Evolutionary conservation across 352 stramenopile species (phyloP).

Genomic region (Globisporangium nodosum): DNA sequence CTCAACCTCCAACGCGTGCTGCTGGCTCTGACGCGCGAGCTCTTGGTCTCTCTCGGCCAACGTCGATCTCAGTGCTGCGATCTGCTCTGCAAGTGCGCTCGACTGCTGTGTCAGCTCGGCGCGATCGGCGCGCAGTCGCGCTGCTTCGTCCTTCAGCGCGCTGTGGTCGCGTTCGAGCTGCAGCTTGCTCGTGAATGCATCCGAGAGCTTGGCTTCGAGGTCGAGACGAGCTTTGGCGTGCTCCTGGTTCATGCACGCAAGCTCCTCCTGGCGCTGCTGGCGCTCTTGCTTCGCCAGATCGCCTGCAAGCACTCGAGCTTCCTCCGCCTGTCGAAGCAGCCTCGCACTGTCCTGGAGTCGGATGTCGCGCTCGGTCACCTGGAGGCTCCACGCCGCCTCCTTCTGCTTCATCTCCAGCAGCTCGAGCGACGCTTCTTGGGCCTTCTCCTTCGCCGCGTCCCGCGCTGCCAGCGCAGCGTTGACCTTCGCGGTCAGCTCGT

Average conservation of each 20-base stretch:
- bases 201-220: conserved; percentile 27
- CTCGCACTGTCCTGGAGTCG: conserved; percentile 22
- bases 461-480: conserved; percentile 26
- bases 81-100: background rate
- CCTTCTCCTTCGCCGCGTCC: conserved; percentile 38
- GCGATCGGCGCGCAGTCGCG: background rate
- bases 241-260: conserved; percentile 19
- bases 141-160: background rate
- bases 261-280: conserved; percentile 16
- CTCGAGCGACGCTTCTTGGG: conserved; percentile 33
- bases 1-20: background rate
- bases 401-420: conserved; percentile 58
- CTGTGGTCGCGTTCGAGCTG: conserved; percentile 1
- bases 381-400: conserved; percentile 48
- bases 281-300: conserved; percentile 28
- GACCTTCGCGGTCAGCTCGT: conserved; percentile 40
- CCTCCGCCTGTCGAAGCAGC: conserved; percentile 22
- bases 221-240: conserved; percentile 23
- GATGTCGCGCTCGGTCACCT: conserved; percentile 31
- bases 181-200: conserved; percentile 23
- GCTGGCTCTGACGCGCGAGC: background rate
- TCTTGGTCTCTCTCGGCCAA: background rate
- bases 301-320: conserved; percentile 15
- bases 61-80: background rate
- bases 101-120: conserved; percentile 6